Evolutionary conservation across 331 rosid genomes (phyloP).

Genomic region (Prunus yedoensis): DNA sequence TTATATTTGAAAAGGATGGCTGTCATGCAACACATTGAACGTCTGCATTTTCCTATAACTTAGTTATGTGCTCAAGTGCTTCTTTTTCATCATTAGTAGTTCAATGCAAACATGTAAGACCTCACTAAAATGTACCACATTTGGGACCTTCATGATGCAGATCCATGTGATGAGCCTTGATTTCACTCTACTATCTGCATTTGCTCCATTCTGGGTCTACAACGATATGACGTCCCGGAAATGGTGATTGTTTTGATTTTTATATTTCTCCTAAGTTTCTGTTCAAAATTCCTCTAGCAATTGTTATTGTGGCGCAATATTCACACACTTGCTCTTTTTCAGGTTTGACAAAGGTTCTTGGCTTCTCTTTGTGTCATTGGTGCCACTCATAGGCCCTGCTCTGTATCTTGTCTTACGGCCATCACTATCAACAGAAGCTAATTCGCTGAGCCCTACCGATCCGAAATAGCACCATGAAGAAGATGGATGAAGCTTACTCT

Average conservation of each 20-base stretch:
- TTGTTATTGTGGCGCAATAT: background rate
- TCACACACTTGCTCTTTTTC: background rate
- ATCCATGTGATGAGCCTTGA: conserved; percentile 74
- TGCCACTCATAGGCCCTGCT: too few relatives aligned
- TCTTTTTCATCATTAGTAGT: background rate
- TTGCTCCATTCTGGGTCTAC: conserved; percentile 98
- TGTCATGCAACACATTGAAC: too few relatives aligned
- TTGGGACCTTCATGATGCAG: conserved; percentile 42
- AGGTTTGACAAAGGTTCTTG: too few relatives aligned
- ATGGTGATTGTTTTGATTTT: conserved; percentile 43
- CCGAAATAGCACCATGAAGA: too few relatives aligned
- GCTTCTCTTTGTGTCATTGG: too few relatives aligned
- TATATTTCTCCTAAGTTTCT: background rate
- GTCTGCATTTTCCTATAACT: background rate
- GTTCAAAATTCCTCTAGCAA: background rate
- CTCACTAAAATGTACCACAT: background rate
- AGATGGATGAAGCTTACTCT: too few relatives aligned
- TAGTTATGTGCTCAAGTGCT: background rate
- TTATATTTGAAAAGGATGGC: too few relatives aligned
- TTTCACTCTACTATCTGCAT: conserved; percentile 75
- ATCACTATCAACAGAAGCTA: too few relatives aligned
- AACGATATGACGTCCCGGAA: conserved; percentile 87
- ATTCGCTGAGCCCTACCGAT: too few relatives aligned
- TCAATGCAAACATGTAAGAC: background rate
- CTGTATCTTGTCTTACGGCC: too few relatives aligned